Conservation (phyloP, 352 stramenopile genomes). For the Pythium apleroticum region DNA sequence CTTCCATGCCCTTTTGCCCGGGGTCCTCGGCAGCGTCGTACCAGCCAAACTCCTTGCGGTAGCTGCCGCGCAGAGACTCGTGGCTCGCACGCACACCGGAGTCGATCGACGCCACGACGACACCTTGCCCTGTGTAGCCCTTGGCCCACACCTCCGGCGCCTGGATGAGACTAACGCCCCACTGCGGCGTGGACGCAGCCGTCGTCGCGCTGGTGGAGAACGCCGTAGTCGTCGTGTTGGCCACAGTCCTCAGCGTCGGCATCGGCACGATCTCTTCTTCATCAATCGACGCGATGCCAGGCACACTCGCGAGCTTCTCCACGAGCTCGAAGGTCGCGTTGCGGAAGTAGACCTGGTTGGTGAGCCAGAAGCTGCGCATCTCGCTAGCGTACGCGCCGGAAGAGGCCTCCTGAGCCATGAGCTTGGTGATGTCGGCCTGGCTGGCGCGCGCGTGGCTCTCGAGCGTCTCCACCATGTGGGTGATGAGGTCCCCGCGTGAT, state of each 20-base stretch:
- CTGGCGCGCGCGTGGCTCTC: conserved; percentile 16
- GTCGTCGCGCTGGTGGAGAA: neutral
- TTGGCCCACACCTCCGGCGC: conserved; percentile 26
- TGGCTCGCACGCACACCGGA: conserved; percentile 32
- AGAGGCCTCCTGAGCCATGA: conserved; percentile 6
- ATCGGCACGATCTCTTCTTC: conserved; percentile 9
- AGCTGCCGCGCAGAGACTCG: conserved; percentile 18
- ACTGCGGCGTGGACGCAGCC: conserved; percentile 9
- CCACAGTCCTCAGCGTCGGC: neutral
- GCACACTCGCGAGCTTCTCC: conserved; percentile 14
- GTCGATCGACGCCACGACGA: conserved; percentile 35
- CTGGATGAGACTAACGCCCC: conserved; percentile 21
- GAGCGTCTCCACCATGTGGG: conserved; percentile 14
- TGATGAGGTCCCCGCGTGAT: conserved; percentile 14
- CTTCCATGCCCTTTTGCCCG: conserved; percentile 19
- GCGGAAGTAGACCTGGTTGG: conserved; percentile 39
- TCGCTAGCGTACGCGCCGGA: neutral
- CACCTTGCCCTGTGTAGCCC: conserved; percentile 26
- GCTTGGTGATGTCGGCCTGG: conserved; percentile 13
- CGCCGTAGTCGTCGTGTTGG: neutral
- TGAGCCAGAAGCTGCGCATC: conserved; percentile 35
- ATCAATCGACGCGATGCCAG: conserved; percentile 5
- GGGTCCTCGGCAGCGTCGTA: conserved; percentile 18
- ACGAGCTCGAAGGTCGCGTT: conserved; percentile 27
- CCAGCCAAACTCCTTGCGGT: conserved; percentile 18